Conservation (phyloP, 2,329 filamentous ascomycete genomes). For the Alternaria consortialis region DNA sequence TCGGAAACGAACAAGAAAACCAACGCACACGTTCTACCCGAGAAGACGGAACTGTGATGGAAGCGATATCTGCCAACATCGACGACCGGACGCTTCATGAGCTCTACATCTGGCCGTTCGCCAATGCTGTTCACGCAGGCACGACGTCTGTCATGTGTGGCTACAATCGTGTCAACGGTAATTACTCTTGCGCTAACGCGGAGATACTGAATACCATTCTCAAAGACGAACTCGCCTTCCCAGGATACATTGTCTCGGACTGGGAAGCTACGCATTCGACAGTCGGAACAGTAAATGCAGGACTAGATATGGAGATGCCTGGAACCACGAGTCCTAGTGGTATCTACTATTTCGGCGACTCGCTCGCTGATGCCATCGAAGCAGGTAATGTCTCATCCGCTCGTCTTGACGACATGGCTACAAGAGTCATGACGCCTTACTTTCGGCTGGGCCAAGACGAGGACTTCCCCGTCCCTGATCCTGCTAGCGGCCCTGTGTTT, state of each 20-base stretch:
- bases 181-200: constrained; percentile 42
- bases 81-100: constrained; percentile 60
- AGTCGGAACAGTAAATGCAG: constrained; percentile 54
- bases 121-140: constrained; percentile 67
- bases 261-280: constrained; percentile 57
- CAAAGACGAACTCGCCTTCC: constrained; percentile 62
- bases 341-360: too few relatives aligned
- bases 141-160: constrained; percentile 67
- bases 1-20: constrained; percentile 69
- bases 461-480: constrained; percentile 41
- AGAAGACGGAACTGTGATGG: constrained; percentile 55
- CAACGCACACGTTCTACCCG: constrained; percentile 39
- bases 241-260: constrained; percentile 54
- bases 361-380: constrained; percentile 17
- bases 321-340: constrained; percentile 20
- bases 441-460: constrained; percentile 54
- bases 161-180: constrained; percentile 40
- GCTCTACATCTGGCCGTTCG: constrained; percentile 67
- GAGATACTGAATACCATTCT: constrained; percentile 60
- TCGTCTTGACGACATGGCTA: constrained; percentile 58
- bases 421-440: constrained; percentile 57
- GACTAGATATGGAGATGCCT: constrained; percentile 61
- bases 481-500: too few relatives aligned
- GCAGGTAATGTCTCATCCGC: constrained; percentile 21
- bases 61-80: constrained; percentile 68